Percentiles rank a stretch among this genome's conserved stretches.
phyloP scores from a whole-genome alignment of 352 stramenopile genomes.

The Phytophthora boehmeriae region DNA sequence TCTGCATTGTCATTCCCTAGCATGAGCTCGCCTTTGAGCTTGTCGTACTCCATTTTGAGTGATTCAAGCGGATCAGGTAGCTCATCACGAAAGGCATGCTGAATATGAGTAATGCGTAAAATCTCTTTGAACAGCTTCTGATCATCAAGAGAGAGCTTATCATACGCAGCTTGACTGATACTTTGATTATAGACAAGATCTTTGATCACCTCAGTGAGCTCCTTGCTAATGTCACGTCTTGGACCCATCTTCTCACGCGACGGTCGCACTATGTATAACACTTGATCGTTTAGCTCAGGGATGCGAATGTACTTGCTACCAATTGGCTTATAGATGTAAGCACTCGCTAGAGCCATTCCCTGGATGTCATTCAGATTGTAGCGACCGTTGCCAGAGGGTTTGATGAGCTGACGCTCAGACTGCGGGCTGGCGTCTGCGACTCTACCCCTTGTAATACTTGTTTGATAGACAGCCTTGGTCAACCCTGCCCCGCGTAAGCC shows the following conservation, averaged over 20 bases:
- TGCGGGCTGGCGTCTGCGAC: too few species aligned
- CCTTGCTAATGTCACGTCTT: conserved; percentile 15
- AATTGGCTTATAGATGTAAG: conserved; percentile 10
- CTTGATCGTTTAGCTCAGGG: conserved; percentile 11
- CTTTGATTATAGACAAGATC: conserved; percentile 8
- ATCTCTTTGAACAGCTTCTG: conserved; percentile 21
- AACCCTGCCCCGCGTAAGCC: too few species aligned
- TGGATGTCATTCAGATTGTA: conserved; percentile 30
- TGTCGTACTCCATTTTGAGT: conserved; percentile 6
- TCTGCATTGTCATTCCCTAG: conserved; percentile 14
- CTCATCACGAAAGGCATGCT: conserved; percentile 11
- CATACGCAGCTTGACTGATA: conserved; percentile 10
- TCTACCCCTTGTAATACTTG: too few species aligned
- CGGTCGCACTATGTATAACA: conserved; percentile 12
- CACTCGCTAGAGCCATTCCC: conserved; percentile 2
- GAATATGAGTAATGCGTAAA: conserved; percentile 8
- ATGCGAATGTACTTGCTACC: too few species aligned
- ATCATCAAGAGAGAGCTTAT: conserved; percentile 12
- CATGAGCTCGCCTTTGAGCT: too few species aligned
- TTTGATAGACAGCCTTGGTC: too few species aligned
- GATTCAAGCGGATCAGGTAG: conserved; percentile 2
- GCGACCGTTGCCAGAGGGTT: too few species aligned
- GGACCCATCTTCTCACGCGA: conserved; percentile 7
- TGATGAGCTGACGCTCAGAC: too few species aligned
- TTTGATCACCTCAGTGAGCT: conserved; percentile 10